Conservation (phyloP, 306 rosid species). For the Vigna hirtella region DNA sequence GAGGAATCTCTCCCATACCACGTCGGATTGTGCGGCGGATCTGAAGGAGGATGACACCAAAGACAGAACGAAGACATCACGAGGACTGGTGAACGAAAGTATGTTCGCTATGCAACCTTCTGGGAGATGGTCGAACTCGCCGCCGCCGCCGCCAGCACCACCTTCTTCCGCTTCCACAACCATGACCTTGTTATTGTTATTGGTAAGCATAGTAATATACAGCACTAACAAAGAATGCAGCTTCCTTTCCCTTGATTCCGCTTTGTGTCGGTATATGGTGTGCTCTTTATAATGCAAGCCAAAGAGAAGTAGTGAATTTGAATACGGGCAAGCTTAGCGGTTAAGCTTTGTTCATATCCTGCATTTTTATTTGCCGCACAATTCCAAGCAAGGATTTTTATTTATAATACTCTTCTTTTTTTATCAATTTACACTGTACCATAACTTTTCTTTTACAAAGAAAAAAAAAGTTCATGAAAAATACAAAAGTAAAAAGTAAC, state of each 20-base stretch:
- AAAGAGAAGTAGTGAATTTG: neutral
- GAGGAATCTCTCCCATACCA: conserved; percentile 71
- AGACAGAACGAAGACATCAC: conserved; percentile 58
- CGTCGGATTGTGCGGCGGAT: conserved; percentile 68
- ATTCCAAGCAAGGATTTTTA: neutral
- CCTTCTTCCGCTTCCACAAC: neutral
- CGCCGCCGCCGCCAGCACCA: neutral
- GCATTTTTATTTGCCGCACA: conserved; percentile 34
- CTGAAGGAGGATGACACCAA: conserved; percentile 59
- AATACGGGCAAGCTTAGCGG: conserved; percentile 53
- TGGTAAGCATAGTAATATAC: neutral
- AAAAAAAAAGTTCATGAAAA: neutral
- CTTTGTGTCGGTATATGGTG: neutral
- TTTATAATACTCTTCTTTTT: neutral
- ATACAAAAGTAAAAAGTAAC: neutral
- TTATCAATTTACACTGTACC: too few species aligned
- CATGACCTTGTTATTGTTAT: neutral
- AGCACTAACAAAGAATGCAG: too few species aligned
- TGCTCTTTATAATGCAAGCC: neutral
- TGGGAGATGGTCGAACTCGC: conserved; percentile 52
- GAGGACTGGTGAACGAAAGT: conserved; percentile 69
- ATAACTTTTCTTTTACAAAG: neutral
- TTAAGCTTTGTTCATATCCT: conserved; percentile 43
- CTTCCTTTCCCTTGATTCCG: neutral
- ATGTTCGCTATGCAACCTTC: conserved; percentile 68